A percentile compares a stretch with the other conserved stretches of the same genome.
Conservation (phyloP, 164 flowering plant species). For the Nymphaea colorata region DNA sequence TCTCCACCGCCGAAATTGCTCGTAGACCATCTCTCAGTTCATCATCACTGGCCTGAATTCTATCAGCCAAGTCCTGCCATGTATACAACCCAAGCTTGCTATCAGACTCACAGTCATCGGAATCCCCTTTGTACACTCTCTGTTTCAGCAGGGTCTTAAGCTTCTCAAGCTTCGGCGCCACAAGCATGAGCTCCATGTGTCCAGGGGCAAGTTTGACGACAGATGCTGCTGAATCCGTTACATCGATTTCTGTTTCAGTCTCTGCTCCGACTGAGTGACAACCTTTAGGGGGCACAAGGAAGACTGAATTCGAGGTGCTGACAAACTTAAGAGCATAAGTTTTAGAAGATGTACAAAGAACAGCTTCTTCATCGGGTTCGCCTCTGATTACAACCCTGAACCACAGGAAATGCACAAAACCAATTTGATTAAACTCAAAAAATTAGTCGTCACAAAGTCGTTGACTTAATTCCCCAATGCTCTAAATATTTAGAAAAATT, state of each 20-base stretch:
- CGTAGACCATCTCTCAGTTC: slow-evolving; percentile 52
- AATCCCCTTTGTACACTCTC: slow-evolving; percentile 40
- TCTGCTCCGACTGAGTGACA: slow-evolving; percentile 3
- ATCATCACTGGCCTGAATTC: slow-evolving; percentile 81
- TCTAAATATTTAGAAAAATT: neutral
- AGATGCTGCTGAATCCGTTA: slow-evolving; percentile 17
- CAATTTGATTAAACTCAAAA: neutral
- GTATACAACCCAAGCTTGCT: slow-evolving; percentile 25
- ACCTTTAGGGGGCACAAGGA: slow-evolving; percentile 59
- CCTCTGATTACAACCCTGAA: slow-evolving; percentile 65
- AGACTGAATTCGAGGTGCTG: slow-evolving; percentile 73
- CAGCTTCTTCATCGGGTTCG: slow-evolving; percentile 71
- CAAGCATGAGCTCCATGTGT: slow-evolving; percentile 64
- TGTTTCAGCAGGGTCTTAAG: slow-evolving; percentile 47
- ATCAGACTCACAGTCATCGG: slow-evolving; percentile 24
- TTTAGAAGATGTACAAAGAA: slow-evolving; percentile 70
- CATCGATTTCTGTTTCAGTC: slow-evolving; percentile 4
- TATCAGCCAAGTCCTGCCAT: slow-evolving; percentile 65
- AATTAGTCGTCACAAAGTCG: neutral
- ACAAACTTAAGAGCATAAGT: slow-evolving; percentile 80
- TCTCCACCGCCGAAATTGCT: slow-evolving; percentile 70
- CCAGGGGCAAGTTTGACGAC: slow-evolving; percentile 68
- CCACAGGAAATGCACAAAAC: neutral
- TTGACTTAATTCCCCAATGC: neutral
- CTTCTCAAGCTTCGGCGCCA: slow-evolving; percentile 74